A percentile compares a stretch with the other conserved stretches of the same genome.
Conservation (phyloP, 1,284 basidiomycete genomes). For the Puccinia horiana region DNA sequence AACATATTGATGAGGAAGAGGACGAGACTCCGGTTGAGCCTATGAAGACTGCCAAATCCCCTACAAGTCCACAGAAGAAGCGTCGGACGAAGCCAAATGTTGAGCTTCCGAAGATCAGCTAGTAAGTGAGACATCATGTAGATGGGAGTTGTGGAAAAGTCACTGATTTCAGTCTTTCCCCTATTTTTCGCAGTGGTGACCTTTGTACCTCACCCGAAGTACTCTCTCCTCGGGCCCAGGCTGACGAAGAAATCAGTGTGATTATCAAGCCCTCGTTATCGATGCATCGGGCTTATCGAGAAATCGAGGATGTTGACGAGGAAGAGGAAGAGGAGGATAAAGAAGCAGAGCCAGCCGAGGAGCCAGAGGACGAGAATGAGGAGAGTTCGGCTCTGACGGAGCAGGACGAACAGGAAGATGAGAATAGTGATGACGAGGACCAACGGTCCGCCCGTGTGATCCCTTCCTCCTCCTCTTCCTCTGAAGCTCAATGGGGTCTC, state of each 20-base stretch:
- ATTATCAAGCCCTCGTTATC: conserved; percentile 2
- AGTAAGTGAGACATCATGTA: background rate
- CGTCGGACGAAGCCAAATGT: background rate
- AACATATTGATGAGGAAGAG: conserved; percentile 16
- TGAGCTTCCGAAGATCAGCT: background rate
- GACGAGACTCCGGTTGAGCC: background rate
- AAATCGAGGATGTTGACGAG: conserved; percentile 41
- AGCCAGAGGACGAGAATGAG: conserved; percentile 2
- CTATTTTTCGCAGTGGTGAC: background rate
- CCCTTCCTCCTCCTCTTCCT: background rate
- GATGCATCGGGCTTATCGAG: background rate
- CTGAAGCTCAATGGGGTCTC: conserved; percentile 18
- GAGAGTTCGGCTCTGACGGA: background rate
- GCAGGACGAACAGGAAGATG: background rate
- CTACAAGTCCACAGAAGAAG: background rate
- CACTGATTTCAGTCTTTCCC: background rate
- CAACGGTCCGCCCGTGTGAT: background rate
- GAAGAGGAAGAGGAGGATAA: conserved; percentile 40
- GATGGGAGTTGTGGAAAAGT: background rate
- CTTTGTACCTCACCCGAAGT: background rate
- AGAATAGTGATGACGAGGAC: conserved; percentile 17
- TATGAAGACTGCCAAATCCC: background rate
- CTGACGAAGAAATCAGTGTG: conserved; percentile 6
- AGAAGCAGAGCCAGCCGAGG: background rate
- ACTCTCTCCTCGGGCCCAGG: background rate